Conservation (phyloP, 805 yeast species). For the Candida tammaniensis region DNA sequence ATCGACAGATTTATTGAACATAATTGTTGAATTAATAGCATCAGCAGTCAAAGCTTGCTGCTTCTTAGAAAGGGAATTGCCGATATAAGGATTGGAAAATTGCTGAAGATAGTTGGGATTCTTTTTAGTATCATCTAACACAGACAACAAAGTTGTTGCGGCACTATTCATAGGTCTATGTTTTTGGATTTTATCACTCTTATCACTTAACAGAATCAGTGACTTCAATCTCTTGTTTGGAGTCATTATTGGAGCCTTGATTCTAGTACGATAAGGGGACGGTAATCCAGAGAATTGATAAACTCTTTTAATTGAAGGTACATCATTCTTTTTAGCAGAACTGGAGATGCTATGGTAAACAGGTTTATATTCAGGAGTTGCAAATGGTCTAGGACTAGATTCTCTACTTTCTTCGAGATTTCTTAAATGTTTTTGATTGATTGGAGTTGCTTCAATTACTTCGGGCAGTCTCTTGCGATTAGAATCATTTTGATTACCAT, state of each 20-base stretch:
- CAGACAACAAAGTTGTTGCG: conserved; percentile 36
- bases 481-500: conserved; percentile 1
- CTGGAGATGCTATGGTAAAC: conserved; percentile 25
- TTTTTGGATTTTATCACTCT: not conserved
- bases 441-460: conserved; percentile 23
- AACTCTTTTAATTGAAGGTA: conserved; percentile 39
- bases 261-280: conserved; percentile 42
- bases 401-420: conserved; percentile 10
- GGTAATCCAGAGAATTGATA: conserved; percentile 46
- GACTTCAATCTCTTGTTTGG: conserved; percentile 9
- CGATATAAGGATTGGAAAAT: conserved; percentile 23
- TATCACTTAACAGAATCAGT: too few relatives aligned
- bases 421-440: conserved; percentile 26
- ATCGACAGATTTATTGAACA: conserved; percentile 23
- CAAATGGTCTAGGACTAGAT: conserved; percentile 12
- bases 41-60: conserved; percentile 25
- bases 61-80: conserved; percentile 8
- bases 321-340: conserved; percentile 10
- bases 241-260: conserved; percentile 23
- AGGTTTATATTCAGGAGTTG: conserved; percentile 39
- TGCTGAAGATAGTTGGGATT: conserved; percentile 26
- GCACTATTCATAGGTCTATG: conserved; percentile 20
- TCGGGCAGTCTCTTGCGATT: conserved; percentile 1
- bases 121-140: conserved; percentile 28
- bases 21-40: conserved; percentile 35